Base-by-base conservation (phyloP, 345 rosid species). In the Boechera retrofracta region DNA sequence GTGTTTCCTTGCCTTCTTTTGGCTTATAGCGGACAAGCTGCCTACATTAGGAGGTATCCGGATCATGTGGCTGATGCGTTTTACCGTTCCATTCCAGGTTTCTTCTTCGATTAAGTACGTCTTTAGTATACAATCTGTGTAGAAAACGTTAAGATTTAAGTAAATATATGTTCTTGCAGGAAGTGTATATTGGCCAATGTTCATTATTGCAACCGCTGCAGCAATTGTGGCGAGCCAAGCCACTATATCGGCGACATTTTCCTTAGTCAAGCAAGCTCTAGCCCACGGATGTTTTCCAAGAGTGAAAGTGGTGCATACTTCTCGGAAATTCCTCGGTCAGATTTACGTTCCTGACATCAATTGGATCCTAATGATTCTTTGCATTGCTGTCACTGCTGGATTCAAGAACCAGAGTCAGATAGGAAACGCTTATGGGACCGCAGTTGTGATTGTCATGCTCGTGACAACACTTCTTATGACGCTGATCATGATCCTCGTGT, bases 211-310 rank as follows among this genome's bases (percentile, higher is more conserved):
- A 83, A 86, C 96, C 4, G 77, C 73, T 58, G 91, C 98, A 32
- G 97, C 97, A 0, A 79, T 82, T 51, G 93, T 94, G 21, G 96
- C 97, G 7, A 94, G 98, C 79, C 98, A 94, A 62, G 93, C 98
- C 0, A 79, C 92, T 31, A 89, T 94, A 79, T 94, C 98, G 2
- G 96, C 98, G 9, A 88, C 98, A 10, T 94, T 94, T 74, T 94
- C 94, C 18, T 77, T 94, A 32, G 84, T 94, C 85, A 90, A 91
- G 87, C 98, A 94, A 80, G 91, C 97, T 11, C 90, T 91, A 28
- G 91, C 90, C 7, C 88, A 91, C 58, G 96, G 91, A 62, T 91
- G 91, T 80, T 91, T 93, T 61, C 98, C 98, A 7, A 82, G 96
- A 42, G 94, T 94, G 48, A 94, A 88, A 85, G 92, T 94, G 24